Base-by-base conservation (phyloP, 345 rosid genomes). In the Psidium guajava region DNA sequence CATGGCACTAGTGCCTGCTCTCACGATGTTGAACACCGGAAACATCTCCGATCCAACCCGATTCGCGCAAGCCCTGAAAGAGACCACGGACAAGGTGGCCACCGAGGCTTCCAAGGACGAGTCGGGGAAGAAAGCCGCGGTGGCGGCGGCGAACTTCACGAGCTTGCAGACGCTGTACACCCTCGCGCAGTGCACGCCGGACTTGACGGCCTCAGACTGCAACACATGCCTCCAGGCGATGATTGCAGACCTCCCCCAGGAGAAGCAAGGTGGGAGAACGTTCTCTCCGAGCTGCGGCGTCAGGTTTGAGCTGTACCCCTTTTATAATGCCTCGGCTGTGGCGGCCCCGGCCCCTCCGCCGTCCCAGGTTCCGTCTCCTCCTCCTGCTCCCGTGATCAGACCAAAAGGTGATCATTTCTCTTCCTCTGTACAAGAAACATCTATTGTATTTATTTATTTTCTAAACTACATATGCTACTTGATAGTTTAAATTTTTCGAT, bases 201-300 rank as follows among this genome's bases (percentile, higher is more conserved):
- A 95, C 83, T 61, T 95, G 61, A 56, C 88, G 21, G 86, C 80
- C 40, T 1, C 22, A 27, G 89, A 91, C 6, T 94, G 96, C 82
- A 32, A 36, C 9, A 22, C 21, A 3, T 95, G 96, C 88, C 83
- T 93, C 36, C 83, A 18, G 6, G 2, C 16, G 1, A 57, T 3
- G n/a, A n/a, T n/a, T n/a, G n/a, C n/a, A n/a, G n/a, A n/a, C n/a
- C n/a, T n/a, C n/a, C n/a, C n/a, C n/a, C 3, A 6, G 83, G 83
- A 4, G 1, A 11, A 12, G 40, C 73, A 59, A 59, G 73, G 73
- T 3, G 73, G 20, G 73, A 59, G 73, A 40, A 0, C 0, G 0
- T 0, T 59, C 73, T 13, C 20, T 6, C 73, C 73, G 20, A 59
- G 73, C 73, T 59, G 73, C 73, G 27, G 0, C 73, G 40, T 6